phyloP scores from a whole-genome alignment of 805 yeast genomes.

The Cyberlindnera saturnus region DNA sequence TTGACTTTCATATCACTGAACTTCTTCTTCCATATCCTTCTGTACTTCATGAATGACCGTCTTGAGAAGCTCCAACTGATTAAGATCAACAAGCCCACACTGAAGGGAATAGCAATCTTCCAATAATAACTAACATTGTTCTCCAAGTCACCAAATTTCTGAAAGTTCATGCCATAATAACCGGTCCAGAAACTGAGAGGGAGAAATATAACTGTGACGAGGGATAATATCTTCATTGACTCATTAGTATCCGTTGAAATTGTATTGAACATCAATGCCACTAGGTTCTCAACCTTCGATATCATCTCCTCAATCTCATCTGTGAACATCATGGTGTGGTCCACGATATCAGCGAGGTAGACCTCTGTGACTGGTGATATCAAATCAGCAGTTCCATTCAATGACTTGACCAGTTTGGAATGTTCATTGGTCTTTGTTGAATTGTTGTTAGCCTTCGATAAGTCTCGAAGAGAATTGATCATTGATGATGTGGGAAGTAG shows the following conservation, averaged over 20 bases:
- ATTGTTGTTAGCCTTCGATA: constrained; percentile 17
- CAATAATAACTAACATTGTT: constrained; percentile 25
- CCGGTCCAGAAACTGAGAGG: constrained; percentile 59
- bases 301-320: constrained; percentile 52
- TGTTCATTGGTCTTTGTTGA: too few relatives aligned
- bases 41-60: constrained; percentile 6
- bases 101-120: constrained; percentile 31
- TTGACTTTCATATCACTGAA: constrained; percentile 6
- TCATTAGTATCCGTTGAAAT: constrained; percentile 49
- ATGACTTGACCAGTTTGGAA: neutral
- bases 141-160: constrained; percentile 29
- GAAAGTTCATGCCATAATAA: constrained; percentile 46
- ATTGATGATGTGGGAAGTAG: constrained; percentile 43
- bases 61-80: constrained; percentile 28
- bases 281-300: constrained; percentile 42
- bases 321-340: constrained; percentile 45
- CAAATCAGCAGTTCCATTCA: constrained; percentile 5
- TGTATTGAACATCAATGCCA: constrained; percentile 50
- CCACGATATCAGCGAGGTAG: constrained; percentile 50
- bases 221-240: constrained; percentile 47
- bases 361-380: constrained; percentile 39
- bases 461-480: constrained; percentile 40
- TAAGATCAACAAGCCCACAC: constrained; percentile 28
- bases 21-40: constrained; percentile 4
- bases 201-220: constrained; percentile 52